phyloP scores from a whole-genome alignment of 1,284 basidiomycete genomes.

The Takashimella koratensis region DNA sequence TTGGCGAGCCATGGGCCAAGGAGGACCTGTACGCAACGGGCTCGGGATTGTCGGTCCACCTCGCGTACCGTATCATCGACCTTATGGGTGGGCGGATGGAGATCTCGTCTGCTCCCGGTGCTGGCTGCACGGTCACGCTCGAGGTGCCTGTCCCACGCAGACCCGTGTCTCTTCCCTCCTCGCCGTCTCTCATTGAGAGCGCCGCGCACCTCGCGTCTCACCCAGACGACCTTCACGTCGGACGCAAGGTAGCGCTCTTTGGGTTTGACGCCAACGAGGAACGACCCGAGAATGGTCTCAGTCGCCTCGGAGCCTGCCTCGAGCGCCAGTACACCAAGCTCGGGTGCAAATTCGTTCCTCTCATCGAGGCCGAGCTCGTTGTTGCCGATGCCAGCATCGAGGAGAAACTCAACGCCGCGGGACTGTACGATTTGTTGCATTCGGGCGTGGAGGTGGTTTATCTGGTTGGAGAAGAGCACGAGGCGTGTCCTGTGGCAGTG shows the following conservation, averaged over 20 bases:
- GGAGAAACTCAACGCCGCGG: conserved; percentile 5
- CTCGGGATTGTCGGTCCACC: conserved; percentile 39
- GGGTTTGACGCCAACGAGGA: conserved; percentile 25
- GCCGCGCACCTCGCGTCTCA: conserved; percentile 15
- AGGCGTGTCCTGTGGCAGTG: conserved; percentile 8
- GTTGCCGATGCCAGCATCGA: conserved; percentile 32
- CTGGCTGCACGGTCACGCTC: conserved; percentile 38
- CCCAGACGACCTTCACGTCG: conserved; percentile 10
- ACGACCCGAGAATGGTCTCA: conserved; percentile 3
- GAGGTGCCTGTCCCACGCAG: conserved; percentile 37
- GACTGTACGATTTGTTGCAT: conserved; percentile 12
- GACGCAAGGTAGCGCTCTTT: conserved; percentile 27
- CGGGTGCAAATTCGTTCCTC: conserved; percentile 28
- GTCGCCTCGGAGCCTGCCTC: conserved; percentile 22
- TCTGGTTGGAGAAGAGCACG: conserved; percentile 24
- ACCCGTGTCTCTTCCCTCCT: conserved; percentile 7
- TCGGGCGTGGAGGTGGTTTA: conserved; percentile 32
- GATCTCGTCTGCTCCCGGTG: conserved; percentile 37
- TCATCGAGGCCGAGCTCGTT: conserved; percentile 35
- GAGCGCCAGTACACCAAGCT: conserved; percentile 29
- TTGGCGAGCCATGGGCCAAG: conserved; percentile 39
- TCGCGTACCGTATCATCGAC: conserved; percentile 45
- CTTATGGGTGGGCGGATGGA: conserved; percentile 45
- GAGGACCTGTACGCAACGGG: conserved; percentile 44
- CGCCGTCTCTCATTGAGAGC: not conserved